These are phyloP conservation scores for Mycena olivaceomarginata DNA, from an alignment of 768 basidiomycete genomes.

Conservation along the genomic window DNA sequence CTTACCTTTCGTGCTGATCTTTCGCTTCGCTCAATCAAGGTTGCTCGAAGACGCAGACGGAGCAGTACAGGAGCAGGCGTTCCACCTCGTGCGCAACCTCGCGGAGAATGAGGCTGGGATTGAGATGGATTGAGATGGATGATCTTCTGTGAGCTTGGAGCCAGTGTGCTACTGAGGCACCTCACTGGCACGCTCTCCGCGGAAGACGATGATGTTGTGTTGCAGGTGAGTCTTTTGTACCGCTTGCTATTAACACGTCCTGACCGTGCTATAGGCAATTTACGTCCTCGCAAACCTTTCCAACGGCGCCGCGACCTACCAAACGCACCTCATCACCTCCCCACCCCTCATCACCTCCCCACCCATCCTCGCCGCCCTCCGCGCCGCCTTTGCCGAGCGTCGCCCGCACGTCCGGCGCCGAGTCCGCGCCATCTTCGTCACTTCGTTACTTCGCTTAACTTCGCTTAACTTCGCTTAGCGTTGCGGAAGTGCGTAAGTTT, in stretches of 20 bases:
- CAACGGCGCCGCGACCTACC: slow-evolving; percentile 73
- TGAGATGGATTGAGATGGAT: no score
- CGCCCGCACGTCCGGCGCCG: slow-evolving; percentile 75
- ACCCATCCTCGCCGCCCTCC: slow-evolving; percentile 69
- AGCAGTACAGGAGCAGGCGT: slow-evolving; percentile 82
- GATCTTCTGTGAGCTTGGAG: slow-evolving; percentile 73
- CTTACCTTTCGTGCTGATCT: not conserved
- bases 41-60: slow-evolving; percentile 72
- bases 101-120: slow-evolving; percentile 81
- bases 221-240: slow-evolving; percentile 61
- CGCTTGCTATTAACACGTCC: slow-evolving; percentile 10
- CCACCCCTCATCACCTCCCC: slow-evolving; percentile 48
- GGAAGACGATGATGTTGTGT: slow-evolving; percentile 70
- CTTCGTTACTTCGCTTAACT: no score
- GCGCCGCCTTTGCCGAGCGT: slow-evolving; percentile 73
- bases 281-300: slow-evolving; percentile 81
- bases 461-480: no score
- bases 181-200: slow-evolving; percentile 71
- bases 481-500: no score
- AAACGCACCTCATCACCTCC: slow-evolving; percentile 68
- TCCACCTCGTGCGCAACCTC: slow-evolving; percentile 80
- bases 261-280: slow-evolving; percentile 62
- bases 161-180: slow-evolving; percentile 64
- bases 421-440: no score
- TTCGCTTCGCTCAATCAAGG: slow-evolving; percentile 54